Evolutionary conservation across 805 yeast genomes (phyloP), one percentile per base, ranked within the genome.

Genomic region (Saccharomycopsis malanga): DNA sequence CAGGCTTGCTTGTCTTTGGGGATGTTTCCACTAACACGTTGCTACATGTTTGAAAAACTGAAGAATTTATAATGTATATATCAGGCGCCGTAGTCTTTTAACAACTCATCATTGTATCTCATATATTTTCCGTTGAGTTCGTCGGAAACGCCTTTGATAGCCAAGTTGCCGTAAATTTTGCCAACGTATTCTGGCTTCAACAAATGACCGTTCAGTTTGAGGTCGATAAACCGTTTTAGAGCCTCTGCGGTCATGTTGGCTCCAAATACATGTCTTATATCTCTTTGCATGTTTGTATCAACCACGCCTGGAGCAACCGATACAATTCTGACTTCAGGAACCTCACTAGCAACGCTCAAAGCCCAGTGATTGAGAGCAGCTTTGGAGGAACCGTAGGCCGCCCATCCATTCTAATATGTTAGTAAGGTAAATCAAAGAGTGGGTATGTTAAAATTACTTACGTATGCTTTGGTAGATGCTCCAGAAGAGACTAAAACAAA

Each of bases 261-360:
- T 2, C 80, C 78, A 53, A 76, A 69, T 32, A 46, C 40, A 39
- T 51, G 82, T 56, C 98, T 77, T 48, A 91, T 88, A 46, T 78
- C 81, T 5, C 54, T 61, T 66, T 93, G 98, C 98, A 93, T 91
- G 18, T 69, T 69, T 1, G 98, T 91, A 60, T 87, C 87, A 1
- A 93, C 97, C 1, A 87, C 95, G 3, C 98, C 98, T 0, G 98
- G 98, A 0, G 96, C 96, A 21, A 93, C 72, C 0, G 96, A 71
- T 9, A 88, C 66, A 3, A 83, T 69, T 30, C 66, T 63, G n/a
- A 87, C 65, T 0, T 66, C 70, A 1, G 71, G 66, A 59, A 84
- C 88, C 57, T 88, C 96, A 4, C 66, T 68, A 1, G 86, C 82
- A 14, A 91, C 61, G 12, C 85, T 77, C 40, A 66, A 59, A 4